These are phyloP conservation scores for Brettanomyces anomalus DNA, from an alignment of 805 yeast genomes.

Conservation along the genomic window DNA sequence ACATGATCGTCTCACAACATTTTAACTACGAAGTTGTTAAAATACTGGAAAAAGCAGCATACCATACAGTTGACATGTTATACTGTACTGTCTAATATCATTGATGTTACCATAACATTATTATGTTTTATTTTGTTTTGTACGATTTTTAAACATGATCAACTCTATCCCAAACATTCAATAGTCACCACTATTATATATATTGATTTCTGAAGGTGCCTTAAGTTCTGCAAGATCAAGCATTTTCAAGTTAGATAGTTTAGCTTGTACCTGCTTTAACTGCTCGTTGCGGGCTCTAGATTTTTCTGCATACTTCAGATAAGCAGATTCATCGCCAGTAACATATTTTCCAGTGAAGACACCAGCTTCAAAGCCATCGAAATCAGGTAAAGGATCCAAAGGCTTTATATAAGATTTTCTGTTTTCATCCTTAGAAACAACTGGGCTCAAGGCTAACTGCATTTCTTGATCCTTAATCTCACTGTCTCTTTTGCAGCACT, in stretches of 20 bases:
- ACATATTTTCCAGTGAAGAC: slow-evolving; percentile 92
- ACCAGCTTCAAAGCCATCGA: slow-evolving; percentile 82
- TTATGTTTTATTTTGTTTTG: neutral
- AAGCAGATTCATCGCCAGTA: slow-evolving; percentile 86
- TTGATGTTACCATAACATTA: no score
- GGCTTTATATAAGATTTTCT: slow-evolving; percentile 18
- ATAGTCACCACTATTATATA: slow-evolving; percentile 50
- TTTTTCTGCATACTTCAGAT: slow-evolving; percentile 71
- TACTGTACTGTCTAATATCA: no score
- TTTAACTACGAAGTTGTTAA: no score
- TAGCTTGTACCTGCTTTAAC: slow-evolving; percentile 33
- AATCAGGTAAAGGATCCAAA: slow-evolving; percentile 19
- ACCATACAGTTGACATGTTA: no score
- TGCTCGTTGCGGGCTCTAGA: slow-evolving; percentile 73
- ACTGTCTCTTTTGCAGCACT: slow-evolving; percentile 50
- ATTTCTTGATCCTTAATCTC: slow-evolving; percentile 22
- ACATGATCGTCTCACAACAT: no score
- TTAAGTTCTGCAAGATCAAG: slow-evolving; percentile 54
- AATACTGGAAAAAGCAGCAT: no score
- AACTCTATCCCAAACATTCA: slow-evolving; percentile 1
- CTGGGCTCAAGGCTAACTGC: slow-evolving; percentile 27
- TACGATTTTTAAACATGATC: neutral
- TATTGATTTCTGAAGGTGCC: slow-evolving; percentile 61
- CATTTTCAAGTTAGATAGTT: slow-evolving; percentile 20
- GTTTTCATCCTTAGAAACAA: slow-evolving; percentile 24